These are phyloP conservation scores for Penicillium olsonii DNA, from an alignment of 2,329 filamentous ascomycete species.

Conservation along the genomic window DNA sequence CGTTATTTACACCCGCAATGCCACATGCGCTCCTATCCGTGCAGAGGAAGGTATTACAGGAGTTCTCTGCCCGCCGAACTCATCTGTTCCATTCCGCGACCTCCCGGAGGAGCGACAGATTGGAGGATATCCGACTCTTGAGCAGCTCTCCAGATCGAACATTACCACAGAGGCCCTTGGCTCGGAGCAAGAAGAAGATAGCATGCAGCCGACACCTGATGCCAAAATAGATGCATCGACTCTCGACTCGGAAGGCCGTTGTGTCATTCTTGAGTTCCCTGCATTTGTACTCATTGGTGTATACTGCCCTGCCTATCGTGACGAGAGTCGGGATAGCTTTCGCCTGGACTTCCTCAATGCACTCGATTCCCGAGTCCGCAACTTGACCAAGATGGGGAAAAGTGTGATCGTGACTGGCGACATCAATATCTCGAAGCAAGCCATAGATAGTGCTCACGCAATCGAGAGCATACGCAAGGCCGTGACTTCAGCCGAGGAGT, in stretches of 20 bases:
- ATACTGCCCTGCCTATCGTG: conserved; percentile 87
- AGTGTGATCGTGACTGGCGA: conserved; percentile 84
- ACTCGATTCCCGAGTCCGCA: conserved; percentile 80
- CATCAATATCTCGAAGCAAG: conserved; percentile 72
- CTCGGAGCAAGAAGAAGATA: conserved; percentile 6
- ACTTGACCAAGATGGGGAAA: conserved; percentile 78
- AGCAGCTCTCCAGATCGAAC: conserved; percentile 56
- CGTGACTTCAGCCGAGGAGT: conserved; percentile 68
- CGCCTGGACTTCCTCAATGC: conserved; percentile 76
- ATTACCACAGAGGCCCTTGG: neutral
- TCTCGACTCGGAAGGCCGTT: conserved; percentile 89
- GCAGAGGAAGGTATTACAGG: conserved; percentile 95
- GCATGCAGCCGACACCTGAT: conserved; percentile 30
- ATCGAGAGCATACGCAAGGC: conserved; percentile 72
- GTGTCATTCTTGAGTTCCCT: conserved; percentile 87
- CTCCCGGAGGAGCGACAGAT: conserved; percentile 74
- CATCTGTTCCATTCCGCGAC: conserved; percentile 70
- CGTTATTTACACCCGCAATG: conserved; percentile 89
- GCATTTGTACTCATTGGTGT: conserved; percentile 92
- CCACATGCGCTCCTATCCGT: conserved; percentile 78
- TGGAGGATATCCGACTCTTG: conserved; percentile 77
- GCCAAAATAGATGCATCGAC: conserved; percentile 65
- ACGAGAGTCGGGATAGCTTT: conserved; percentile 80
- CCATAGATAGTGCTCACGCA: conserved; percentile 75
- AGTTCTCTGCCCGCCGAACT: conserved; percentile 71